Evolutionary conservation across 108 stramenopile genomes (phyloP), one percentile per base, ranked within the genome.

Genomic region (Phaeodactylum tricornutum): DNA sequence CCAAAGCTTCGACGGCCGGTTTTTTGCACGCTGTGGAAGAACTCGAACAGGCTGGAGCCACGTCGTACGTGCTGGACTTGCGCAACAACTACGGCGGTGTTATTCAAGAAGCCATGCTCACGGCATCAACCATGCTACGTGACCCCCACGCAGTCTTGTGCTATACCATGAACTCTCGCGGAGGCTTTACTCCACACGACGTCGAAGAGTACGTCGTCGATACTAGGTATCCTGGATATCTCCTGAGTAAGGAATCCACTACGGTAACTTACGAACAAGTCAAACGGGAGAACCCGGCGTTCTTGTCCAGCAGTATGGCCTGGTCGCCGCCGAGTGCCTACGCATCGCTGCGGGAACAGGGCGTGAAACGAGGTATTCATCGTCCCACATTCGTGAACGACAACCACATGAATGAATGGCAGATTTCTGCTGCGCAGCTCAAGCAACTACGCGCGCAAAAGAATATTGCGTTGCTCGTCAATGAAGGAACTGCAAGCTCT

Each of bases 21-120:
- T 83, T 67, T 50, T 45, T 80, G 1, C 34, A 81, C 32, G 86
- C 86, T 25, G 62, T 83, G 9, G 55, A 63, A 23, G 51, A 25
- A 8, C 51, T 87, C 29, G 86, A 87, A 56, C 66, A 61, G 15
- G 71, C 60, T n/a, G 86, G 76, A 4, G 86, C 81, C 7, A 38
- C 72, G 41, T 77, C 79, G n/a, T 87, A 81, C 45, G 78, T 87
- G 2, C 66, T 87, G 27, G 86, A 87, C 58, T 38, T 87, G 8
- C 55, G 86, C 35, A 87, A 87, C 66, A 81, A 81, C 34, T 87
- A 87, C 30, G 86, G 86, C 34, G 87, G 87, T 16, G 65, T 81
- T 39, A 75, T 87, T 53, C 86, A 87, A 57, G 86, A 87, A 55
- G 81, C 86, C 27, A 78, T 87, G 79, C 49, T 87, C 16, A 75